Evolutionary conservation across 2,329 filamentous ascomycete species (phyloP).

Genomic region (Plenodomus biglobosus): DNA sequence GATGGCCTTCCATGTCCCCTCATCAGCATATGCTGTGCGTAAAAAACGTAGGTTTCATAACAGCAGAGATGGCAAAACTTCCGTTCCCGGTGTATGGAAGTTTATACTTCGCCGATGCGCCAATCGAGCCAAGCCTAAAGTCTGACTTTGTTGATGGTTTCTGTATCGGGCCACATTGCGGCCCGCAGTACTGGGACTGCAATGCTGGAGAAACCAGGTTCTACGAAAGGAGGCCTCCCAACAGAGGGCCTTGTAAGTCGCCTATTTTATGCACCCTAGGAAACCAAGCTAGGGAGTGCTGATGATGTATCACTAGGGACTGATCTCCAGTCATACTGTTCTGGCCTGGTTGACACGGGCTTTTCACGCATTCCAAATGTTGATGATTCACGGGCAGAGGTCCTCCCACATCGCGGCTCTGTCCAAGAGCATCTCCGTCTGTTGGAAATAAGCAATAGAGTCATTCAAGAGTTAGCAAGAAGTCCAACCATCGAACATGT

Average conservation of each 20-base stretch:
- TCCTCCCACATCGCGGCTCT: constrained; percentile 36
- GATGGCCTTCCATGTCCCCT: constrained; percentile 34
- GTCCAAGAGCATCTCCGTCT: constrained; percentile 37
- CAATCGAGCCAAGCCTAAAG: constrained; percentile 8
- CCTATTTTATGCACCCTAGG: constrained; percentile 1
- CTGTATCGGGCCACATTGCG: constrained; percentile 34
- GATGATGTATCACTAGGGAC: constrained; percentile 28
- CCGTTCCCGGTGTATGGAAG: constrained; percentile 39
- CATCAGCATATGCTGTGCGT: constrained; percentile 39
- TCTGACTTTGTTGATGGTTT: constrained; percentile 17
- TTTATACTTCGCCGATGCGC: constrained; percentile 32
- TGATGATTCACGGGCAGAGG: constrained; percentile 12
- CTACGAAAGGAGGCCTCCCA: constrained; percentile 32
- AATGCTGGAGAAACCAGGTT: constrained; percentile 33
- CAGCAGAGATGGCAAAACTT: constrained; percentile 33
- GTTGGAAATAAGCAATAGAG: constrained; percentile 27
- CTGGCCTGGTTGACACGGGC: constrained; percentile 44
- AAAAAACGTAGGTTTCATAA: constrained; percentile 26
- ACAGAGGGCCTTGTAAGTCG: constrained; percentile 44
- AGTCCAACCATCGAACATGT: constrained; percentile 29
- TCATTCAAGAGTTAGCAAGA: constrained; percentile 32
- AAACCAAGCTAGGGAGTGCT: constrained; percentile 11
- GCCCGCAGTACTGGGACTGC: constrained; percentile 29
- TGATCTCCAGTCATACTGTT: constrained; percentile 36
- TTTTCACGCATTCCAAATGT: constrained; percentile 40